Conservation (phyloP, 2,329 filamentous ascomycete genomes). For the Aureobasidium sp. region DNA sequence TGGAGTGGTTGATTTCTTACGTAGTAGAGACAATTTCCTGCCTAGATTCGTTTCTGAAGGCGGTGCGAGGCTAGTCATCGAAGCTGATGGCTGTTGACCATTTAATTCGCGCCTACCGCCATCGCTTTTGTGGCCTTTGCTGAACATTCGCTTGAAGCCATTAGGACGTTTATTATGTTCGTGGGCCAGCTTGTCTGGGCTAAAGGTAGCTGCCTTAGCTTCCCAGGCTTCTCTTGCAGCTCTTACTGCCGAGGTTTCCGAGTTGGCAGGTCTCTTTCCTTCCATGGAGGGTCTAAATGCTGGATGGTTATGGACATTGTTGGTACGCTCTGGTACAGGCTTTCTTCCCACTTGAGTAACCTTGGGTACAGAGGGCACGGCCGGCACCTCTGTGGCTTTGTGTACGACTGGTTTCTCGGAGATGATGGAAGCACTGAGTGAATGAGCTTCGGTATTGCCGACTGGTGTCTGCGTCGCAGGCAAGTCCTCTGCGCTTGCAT, state of each 20-base stretch:
- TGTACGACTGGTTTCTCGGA: constrained; percentile 1
- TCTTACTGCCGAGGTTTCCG: constrained; percentile 22
- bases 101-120: background rate
- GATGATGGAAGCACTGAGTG: constrained; percentile 8
- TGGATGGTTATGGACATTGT: constrained; percentile 34
- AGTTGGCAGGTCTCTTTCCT: constrained; percentile 19
- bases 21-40: constrained; percentile 36
- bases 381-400: background rate
- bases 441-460: background rate
- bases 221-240: constrained; percentile 28
- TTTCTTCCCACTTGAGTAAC: constrained; percentile 26
- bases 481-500: background rate
- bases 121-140: constrained; percentile 49
- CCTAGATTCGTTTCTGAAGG: constrained; percentile 28
- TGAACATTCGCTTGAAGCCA: constrained; percentile 60
- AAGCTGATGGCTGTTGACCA: background rate
- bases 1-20: constrained; percentile 28
- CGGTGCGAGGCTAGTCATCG: constrained; percentile 14
- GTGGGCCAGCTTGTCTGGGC: constrained; percentile 28
- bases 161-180: constrained; percentile 38
- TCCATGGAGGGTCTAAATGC: constrained; percentile 28
- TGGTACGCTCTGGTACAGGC: constrained; percentile 22
- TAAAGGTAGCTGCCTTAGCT: constrained; percentile 21
- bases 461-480: background rate
- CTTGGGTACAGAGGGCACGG: constrained; percentile 17